Evolutionary conservation across 352 stramenopile genomes (phyloP).

Genomic region (Pythium phragmitis): DNA sequence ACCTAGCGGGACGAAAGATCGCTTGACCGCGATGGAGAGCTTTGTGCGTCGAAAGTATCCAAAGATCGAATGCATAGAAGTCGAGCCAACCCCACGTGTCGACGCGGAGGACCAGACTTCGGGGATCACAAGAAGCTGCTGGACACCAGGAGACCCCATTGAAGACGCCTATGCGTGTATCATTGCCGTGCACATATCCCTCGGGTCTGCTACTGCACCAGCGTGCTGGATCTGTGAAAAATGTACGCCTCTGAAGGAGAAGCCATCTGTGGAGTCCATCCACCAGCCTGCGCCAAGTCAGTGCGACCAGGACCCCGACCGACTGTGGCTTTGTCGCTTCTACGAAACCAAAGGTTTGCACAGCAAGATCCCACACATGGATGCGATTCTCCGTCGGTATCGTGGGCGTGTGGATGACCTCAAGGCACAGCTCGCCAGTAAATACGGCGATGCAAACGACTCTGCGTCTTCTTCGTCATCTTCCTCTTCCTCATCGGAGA

Average conservation of each 20-base stretch:
- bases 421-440: conserved; percentile 45
- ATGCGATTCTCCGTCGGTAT: conserved; percentile 59
- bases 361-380: conserved; percentile 51
- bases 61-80: conserved; percentile 50
- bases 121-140: conserved; percentile 6
- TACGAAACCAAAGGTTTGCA: conserved; percentile 42
- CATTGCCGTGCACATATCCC: conserved; percentile 6
- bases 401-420: conserved; percentile 53
- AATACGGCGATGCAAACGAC: conserved; percentile 37
- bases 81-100: neutral
- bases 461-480: conserved; percentile 13
- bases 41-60: conserved; percentile 72
- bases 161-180: conserved; percentile 20
- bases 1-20: conserved; percentile 35
- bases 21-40: conserved; percentile 54
- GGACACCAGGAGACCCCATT: neutral
- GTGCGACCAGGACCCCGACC: conserved; percentile 34
- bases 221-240: conserved; percentile 18
- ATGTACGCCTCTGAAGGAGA: conserved; percentile 16
- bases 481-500: conserved; percentile 23
- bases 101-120: conserved; percentile 6
- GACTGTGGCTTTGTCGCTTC: conserved; percentile 47
- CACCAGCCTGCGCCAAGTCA: conserved; percentile 10
- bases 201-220: too few species aligned
- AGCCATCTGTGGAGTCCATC: neutral